phyloP scores from a whole-genome alignment of 2,329 filamentous ascomycete species.

The Neopestalotiopsis rosae region DNA sequence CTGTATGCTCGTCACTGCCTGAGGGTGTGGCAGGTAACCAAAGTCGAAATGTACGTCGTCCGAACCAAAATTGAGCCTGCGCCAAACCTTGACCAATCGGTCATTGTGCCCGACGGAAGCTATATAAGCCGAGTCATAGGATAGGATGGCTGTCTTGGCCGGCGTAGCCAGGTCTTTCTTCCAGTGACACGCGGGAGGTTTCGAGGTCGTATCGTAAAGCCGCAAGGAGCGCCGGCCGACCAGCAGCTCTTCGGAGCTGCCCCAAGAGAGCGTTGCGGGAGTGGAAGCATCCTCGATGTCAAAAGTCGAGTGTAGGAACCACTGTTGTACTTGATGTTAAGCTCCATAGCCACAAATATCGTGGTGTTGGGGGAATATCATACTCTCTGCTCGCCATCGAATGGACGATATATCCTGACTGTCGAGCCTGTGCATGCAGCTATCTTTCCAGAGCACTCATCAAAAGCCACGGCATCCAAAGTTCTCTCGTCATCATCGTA shows the following conservation, averaged over 20 bases:
- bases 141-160: constrained; percentile 77
- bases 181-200: constrained; percentile 69
- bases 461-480: constrained; percentile 79
- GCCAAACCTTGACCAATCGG: constrained; percentile 90
- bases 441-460: constrained; percentile 85
- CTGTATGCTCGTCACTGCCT: constrained; percentile 78
- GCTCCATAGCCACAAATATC: constrained; percentile 12
- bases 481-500: constrained; percentile 76
- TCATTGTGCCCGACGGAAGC: constrained; percentile 82
- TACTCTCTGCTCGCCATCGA: constrained; percentile 78
- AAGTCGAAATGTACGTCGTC: constrained; percentile 89
- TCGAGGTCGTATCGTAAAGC: constrained; percentile 64
- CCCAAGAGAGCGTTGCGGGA: constrained; percentile 75
- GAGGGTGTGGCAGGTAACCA: constrained; percentile 85
- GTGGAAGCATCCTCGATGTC: constrained; percentile 56
- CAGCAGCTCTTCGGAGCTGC: constrained; percentile 81
- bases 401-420: constrained; percentile 80
- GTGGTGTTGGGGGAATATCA: constrained; percentile 26
- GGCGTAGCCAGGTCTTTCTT: constrained; percentile 74
- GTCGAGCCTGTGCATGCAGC: constrained; percentile 71
- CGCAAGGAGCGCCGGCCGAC: constrained; percentile 73
- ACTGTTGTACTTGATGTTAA: constrained; percentile 46
- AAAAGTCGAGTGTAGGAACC: constrained; percentile 69
- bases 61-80: constrained; percentile 80
- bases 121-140: constrained; percentile 86